Conservation (phyloP, 1,284 basidiomycete genomes). For the Cryptococcus jaspeensis region DNA sequence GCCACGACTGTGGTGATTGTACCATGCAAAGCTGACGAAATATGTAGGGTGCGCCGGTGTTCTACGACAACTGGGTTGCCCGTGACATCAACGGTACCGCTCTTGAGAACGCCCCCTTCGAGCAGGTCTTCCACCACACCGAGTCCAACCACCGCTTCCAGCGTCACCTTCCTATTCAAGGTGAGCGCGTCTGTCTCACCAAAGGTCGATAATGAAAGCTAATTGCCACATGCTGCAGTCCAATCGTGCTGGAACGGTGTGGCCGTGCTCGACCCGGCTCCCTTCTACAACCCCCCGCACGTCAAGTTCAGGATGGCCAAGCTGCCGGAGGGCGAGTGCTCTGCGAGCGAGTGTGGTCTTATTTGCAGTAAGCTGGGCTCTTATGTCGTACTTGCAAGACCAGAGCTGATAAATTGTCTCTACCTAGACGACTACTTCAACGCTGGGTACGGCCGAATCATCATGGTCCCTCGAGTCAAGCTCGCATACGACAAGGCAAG, state of each 20-base stretch:
- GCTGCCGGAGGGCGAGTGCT: constrained; percentile 76
- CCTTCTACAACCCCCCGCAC: constrained; percentile 83
- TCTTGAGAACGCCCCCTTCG: constrained; percentile 92
- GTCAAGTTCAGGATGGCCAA: constrained; percentile 91
- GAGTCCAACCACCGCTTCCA: constrained; percentile 76
- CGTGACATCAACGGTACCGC: constrained; percentile 96
- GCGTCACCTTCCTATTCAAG: constrained; percentile 81
- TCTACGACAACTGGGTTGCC: constrained; percentile 98
- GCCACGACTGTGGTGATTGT: not conserved
- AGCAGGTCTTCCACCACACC: constrained; percentile 81
- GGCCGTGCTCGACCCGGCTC: constrained; percentile 85
- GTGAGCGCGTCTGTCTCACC: constrained; percentile 18
- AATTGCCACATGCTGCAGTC: constrained; percentile 52
- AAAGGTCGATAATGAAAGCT: not conserved
- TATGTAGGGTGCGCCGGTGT: constrained; percentile 71
- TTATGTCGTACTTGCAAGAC: not conserved
- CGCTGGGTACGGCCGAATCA: constrained; percentile 85
- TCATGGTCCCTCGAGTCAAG: constrained; percentile 95
- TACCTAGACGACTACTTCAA: constrained; percentile 70
- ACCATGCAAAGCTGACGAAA: not conserved
- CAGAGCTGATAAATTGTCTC: not conserved
- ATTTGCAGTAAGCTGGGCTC: constrained; percentile 71
- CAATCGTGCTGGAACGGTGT: constrained; percentile 98
- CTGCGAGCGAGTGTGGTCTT: constrained; percentile 86
- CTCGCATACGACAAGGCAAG: constrained; percentile 84